Evolutionary conservation across 768 basidiomycete species (phyloP), one percentile per base, ranked within the genome.

Genomic region (Panaeolus papilionaceus): DNA sequence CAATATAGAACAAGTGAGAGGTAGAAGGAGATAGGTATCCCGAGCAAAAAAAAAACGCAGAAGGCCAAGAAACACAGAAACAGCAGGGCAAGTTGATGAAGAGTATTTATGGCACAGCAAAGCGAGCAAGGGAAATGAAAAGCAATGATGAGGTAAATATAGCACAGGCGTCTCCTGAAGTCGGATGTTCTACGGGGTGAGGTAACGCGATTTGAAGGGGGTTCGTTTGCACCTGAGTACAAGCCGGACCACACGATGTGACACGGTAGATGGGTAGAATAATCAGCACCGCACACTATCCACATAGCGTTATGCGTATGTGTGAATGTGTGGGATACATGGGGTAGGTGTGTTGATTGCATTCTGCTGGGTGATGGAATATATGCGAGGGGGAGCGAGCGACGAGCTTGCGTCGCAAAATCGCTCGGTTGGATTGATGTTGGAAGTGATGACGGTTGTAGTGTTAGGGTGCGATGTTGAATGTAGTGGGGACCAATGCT

Each of bases 11-110:
- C 9, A 37, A 49, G 38, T 58, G 20, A 45, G 37, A 40, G 40
- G 58, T 38, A 40, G 40, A 42, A 64, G 49, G 54, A 47, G 58
- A 33, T 3, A 62, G 58, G 67, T 62, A 68, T 40, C 54, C 54
- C 33, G 66, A 67, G 66, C 66, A 67, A 67, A 16, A 51, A 58
- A 33, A 44, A 37, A 28, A n/a, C 28, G 54, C 11, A 58, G 28
- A 58, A 33, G 33, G 54, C 26, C 26, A 58, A 33, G 26, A n/a
- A 58, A 37, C 11, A 37, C 33, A 58, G 20, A 9, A 58, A n/a
- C 54, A 58, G 33, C 33, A 58, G 54, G 14, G 54, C 54, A 58
- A 58, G 54, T 37, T 10, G 28, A 51, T 18, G 20, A 28, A 51
- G 26, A 58, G 62, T 40, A 40, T 58, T 45, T 28, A 33, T n/a